phyloP scores from a whole-genome alignment of 345 rosid species.

The Syzygium jambos region DNA sequence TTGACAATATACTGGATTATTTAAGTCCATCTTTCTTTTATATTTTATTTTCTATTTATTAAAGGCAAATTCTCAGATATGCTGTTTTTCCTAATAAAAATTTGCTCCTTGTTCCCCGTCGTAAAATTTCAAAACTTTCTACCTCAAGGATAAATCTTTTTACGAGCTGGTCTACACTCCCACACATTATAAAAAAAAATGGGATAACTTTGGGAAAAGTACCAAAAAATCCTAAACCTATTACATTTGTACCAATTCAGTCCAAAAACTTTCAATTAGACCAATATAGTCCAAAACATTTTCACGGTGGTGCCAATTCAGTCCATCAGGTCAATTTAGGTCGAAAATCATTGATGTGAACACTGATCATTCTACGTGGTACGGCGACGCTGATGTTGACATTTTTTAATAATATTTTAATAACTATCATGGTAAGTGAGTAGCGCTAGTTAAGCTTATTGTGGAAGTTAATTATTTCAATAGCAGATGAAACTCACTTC shows the following conservation, averaged over 20 bases:
- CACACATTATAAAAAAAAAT: neutral
- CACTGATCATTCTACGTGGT: too few relatives aligned
- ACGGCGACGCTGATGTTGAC: too few relatives aligned
- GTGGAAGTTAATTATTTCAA: too few relatives aligned
- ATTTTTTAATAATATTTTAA: too few relatives aligned
- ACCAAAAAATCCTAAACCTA: too few relatives aligned
- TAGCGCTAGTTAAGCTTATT: neutral
- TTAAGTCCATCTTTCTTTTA: neutral
- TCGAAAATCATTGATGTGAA: too few relatives aligned
- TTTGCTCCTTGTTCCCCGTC: neutral
- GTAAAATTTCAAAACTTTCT: neutral
- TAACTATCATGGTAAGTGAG: neutral
- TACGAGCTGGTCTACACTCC: neutral
- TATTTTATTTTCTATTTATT: neutral
- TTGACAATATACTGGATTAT: neutral
- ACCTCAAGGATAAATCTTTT: neutral
- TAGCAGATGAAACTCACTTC: neutral
- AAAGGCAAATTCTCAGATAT: neutral
- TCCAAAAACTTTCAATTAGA: too few relatives aligned
- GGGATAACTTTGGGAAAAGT: neutral
- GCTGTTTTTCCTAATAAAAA: neutral
- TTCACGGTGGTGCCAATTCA: too few relatives aligned
- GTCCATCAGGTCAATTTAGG: too few relatives aligned
- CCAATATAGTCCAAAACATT: too few relatives aligned
- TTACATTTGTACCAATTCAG: too few relatives aligned